Conservation (phyloP, 148 eudicot genomes). For the Heliosperma pusillum region DNA sequence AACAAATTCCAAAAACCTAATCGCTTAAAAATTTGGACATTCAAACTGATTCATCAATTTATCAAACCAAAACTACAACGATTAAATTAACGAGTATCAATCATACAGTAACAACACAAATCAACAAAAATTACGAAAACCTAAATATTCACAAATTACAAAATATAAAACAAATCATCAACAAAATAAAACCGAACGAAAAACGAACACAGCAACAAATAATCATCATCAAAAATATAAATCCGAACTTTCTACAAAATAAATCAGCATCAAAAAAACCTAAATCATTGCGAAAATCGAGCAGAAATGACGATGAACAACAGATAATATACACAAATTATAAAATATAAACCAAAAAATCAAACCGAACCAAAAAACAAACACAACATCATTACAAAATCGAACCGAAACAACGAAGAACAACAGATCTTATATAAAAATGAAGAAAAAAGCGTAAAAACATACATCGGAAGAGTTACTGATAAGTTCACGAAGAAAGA, state of each 20-base stretch:
- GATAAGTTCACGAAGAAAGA: slow-evolving; percentile 79
- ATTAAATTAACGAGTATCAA: no score
- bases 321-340: background rate
- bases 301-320: background rate
- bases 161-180: background rate
- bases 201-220: background rate
- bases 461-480: slow-evolving; percentile 77
- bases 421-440: background rate
- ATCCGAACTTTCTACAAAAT: background rate
- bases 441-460: background rate
- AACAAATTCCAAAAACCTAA: no score
- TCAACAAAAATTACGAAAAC: no score
- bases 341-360: slow-evolving; percentile 1
- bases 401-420: background rate
- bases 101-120: no score
- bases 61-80: no score
- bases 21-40: no score
- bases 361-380: no score
- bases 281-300: background rate
- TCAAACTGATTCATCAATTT: no score
- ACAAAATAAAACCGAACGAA: background rate
- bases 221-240: no score
- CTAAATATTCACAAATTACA: no score
- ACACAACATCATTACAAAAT: no score
- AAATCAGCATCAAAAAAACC: background rate